Conservation (phyloP, 306 rosid genomes). For the Rosa chinensis region DNA sequence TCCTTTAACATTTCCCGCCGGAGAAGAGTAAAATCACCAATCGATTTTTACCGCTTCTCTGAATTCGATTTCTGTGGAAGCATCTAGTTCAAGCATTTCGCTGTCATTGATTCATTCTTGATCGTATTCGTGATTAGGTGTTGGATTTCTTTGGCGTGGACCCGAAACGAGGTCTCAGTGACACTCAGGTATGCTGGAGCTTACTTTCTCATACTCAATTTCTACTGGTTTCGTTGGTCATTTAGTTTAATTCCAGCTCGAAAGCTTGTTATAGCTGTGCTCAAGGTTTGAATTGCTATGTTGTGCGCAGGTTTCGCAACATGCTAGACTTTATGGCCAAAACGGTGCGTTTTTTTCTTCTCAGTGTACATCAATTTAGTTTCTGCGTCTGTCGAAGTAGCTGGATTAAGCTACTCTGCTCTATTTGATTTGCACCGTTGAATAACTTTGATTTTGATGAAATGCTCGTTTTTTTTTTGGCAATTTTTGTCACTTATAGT, state of each 20-base stretch:
- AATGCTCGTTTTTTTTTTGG: neutral
- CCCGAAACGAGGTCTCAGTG: slow-evolving; percentile 73
- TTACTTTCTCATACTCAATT: slow-evolving; percentile 5
- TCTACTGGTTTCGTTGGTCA: neutral
- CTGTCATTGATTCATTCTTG: neutral
- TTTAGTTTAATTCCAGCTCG: neutral
- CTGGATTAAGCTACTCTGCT: neutral
- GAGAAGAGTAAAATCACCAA: neutral
- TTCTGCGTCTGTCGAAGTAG: neutral
- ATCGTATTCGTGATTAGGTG: slow-evolving; percentile 43
- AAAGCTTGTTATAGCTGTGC: neutral
- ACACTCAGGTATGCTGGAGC: slow-evolving; percentile 55
- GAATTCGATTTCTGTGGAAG: neutral
- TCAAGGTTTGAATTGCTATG: neutral
- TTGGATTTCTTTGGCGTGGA: slow-evolving; percentile 86
- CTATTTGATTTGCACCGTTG: neutral
- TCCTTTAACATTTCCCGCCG: neutral
- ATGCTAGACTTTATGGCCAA: slow-evolving; percentile 70
- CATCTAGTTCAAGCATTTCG: neutral
- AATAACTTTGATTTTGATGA: neutral
- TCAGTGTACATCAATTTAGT: neutral
- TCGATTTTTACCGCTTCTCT: neutral
- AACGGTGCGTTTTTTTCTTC: slow-evolving; percentile 60
- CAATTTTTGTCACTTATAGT: neutral
- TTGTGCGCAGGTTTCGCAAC: slow-evolving; percentile 57